Evolutionary conservation across 2,329 filamentous ascomycete species (phyloP).

Genomic region (Fusarium albidum): DNA sequence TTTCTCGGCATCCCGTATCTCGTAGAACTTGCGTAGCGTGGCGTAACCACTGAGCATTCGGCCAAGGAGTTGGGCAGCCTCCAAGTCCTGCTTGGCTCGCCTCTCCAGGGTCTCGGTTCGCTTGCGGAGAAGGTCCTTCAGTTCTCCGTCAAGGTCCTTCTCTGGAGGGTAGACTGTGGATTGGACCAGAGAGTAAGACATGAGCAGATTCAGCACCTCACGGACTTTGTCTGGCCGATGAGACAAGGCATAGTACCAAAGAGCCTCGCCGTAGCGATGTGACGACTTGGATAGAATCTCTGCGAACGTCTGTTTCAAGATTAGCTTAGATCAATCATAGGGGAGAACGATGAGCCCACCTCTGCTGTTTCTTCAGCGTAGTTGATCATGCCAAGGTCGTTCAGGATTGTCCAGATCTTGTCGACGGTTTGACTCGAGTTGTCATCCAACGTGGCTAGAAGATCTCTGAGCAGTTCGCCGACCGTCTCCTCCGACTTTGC

Average conservation of each 20-base stretch:
- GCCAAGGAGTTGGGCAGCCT: conserved; percentile 84
- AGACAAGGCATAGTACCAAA: conserved; percentile 91
- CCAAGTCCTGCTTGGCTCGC: conserved; percentile 77
- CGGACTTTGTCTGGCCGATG: conserved; percentile 82
- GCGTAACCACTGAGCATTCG: conserved; percentile 92
- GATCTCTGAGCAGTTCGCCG: conserved; percentile 72
- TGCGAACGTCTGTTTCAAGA: conserved; percentile 73
- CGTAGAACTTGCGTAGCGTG: conserved; percentile 88
- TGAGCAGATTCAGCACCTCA: conserved; percentile 85
- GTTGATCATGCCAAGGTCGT: conserved; percentile 77
- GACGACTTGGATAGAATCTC: conserved; percentile 77
- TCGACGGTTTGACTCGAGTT: conserved; percentile 78
- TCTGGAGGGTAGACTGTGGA: conserved; percentile 80
- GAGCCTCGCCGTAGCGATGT: conserved; percentile 82
- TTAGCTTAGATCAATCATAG: conserved; percentile 35
- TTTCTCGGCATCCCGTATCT: conserved; percentile 72
- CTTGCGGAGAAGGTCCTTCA: conserved; percentile 74
- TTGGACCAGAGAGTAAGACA: conserved; percentile 86
- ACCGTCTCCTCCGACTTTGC: conserved; percentile 78
- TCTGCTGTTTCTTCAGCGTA: conserved; percentile 85
- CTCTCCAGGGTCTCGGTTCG: conserved; percentile 76
- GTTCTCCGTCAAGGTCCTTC: conserved; percentile 75
- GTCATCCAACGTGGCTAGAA: conserved; percentile 69
- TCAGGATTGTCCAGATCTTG: conserved; percentile 80
- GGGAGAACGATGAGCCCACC: conserved; percentile 58